Percentiles rank a stretch among this genome's conserved stretches.
These are phyloP conservation scores for Paraphoma chrysanthemicola DNA, from an alignment of 2,329 filamentous ascomycete species.

Conservation along the genomic window DNA sequence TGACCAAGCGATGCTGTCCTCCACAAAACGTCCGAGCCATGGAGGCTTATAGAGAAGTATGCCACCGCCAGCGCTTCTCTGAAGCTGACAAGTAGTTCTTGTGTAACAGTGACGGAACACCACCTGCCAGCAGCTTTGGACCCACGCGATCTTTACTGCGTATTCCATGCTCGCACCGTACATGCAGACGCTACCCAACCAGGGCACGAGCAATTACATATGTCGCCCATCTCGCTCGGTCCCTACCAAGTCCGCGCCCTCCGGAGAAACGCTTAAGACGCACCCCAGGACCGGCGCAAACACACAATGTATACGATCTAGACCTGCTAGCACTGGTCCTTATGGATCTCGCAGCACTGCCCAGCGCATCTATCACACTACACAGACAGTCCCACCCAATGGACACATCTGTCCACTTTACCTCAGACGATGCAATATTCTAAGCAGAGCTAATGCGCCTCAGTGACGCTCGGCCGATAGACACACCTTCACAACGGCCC, in stretches of 20 bases:
- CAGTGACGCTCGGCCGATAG: neutral
- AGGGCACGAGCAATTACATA: neutral
- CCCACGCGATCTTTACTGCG: neutral
- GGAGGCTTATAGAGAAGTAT: neutral
- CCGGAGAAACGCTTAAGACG: neutral
- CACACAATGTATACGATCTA: neutral
- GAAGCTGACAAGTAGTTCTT: neutral
- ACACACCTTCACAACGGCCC: neutral
- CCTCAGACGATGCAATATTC: too few relatives aligned
- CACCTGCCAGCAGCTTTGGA: neutral
- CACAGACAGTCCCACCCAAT: neutral
- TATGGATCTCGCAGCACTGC: too few relatives aligned
- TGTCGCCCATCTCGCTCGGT: neutral
- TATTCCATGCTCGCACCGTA: too few relatives aligned
- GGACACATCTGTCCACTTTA: too few relatives aligned
- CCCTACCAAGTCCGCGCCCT: neutral
- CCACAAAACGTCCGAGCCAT: neutral
- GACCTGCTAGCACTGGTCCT: too few relatives aligned
- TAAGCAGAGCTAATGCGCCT: neutral
- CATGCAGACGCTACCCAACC: neutral
- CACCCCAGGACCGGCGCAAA: neutral
- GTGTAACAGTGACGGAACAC: neutral
- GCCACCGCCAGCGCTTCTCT: neutral
- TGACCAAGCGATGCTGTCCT: neutral
- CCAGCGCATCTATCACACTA: neutral